Base-by-base conservation (phyloP, 768 basidiomycete species). In the Pholiota molesta region DNA sequence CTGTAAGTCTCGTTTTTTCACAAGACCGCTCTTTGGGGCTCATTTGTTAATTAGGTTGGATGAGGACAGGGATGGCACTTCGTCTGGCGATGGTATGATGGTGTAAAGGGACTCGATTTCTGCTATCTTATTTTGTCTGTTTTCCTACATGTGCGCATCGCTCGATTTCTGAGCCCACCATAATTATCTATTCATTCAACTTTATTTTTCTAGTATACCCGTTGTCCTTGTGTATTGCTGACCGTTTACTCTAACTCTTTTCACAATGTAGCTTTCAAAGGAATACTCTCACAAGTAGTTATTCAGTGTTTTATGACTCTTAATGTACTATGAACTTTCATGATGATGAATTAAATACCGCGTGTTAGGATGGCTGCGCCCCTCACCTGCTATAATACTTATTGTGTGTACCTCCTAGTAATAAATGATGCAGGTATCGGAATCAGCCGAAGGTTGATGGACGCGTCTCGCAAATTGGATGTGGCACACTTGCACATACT, bases 21-120 rank as follows among this genome's bases (percentile, higher is more conserved):
- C 23, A 65, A 56, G 29, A 6, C 44, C 53, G 26, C 55, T 10
- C 37, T 60, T 60, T n/a, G n/a, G n/a, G 39, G 59, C 19, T 57
- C 39, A 59, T 57, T 19, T 61, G 57, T 53, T 57, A 31, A 61
- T 28, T 64, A 87, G 87, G 72, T 78, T 90, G 73, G 86, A 90
- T 73, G 89, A 90, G 69, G 88, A 89, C 71, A 75, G 86, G 66
- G 89, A 91, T 67, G 87, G 81, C 11, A 79, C 80, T 17, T 83
- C 87, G 16, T 85, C 79, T 65, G 82, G 81, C 31, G 86, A 85
- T 66, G 86, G 83, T 42, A 83, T 88, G 76, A 67, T 77, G 69
- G 68, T 75, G 37, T 71, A 65, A 66, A 51, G 23, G 29, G 45
- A 19, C 35, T 39, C 19, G 44, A 21, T 16, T 59, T 52, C 9